Evolutionary conservation across 2,329 filamentous ascomycete genomes (phyloP), one percentile per base, ranked within the genome.

Genomic region (Botrytis hyacinthi): DNA sequence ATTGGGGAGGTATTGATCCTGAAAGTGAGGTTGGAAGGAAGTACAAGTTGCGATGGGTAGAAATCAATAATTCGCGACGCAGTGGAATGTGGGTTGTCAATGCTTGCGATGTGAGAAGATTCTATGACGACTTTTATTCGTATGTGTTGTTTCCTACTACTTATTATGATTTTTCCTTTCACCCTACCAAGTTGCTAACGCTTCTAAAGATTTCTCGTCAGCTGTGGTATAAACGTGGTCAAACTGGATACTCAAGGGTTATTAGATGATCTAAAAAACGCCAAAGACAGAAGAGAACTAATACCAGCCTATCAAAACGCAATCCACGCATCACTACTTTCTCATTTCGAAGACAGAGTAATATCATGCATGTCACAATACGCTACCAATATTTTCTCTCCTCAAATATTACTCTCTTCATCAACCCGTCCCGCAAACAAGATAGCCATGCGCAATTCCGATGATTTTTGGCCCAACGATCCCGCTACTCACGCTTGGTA

Each of bases 331-430:
- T 62, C 70, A 16, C n/a, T 73, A 16, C 42, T 63, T 62, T 68
- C 46, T 26, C 66, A 76, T 48, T 76, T 75, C 42, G 46, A 65
- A 42, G 67, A 67, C 26, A 74, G 68, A 69, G 69, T 74, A 12
- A 76, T 76, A 32, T 76, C 74, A n/a, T 76, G 74, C 66, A 76
- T 76, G 75, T 73, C 75, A 3, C 75, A 76, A 67, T 73, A 63
- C 5, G 70, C 75, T 1, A 48, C 70, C 35, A 74, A 74, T 18
- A 44, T 76, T 12, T 76, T 76, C 61, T 73, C 71, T 8, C 54
- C 63, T 22, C 65, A 74, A 26, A 57, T 71, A 40, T 35, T 75
- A 61, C 60, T 76, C n/a, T 48, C 68, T n/a, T 16, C 63, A 18
- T 70, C 71, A 16, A n/a, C 40, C 1, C 65, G 72, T 18, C 20